A percentile compares a stretch with the other conserved stretches of the same genome.
These are phyloP conservation scores for Spathaspora sp. DNA, from an alignment of 1,139 yeast species.

Conservation along the genomic window DNA sequence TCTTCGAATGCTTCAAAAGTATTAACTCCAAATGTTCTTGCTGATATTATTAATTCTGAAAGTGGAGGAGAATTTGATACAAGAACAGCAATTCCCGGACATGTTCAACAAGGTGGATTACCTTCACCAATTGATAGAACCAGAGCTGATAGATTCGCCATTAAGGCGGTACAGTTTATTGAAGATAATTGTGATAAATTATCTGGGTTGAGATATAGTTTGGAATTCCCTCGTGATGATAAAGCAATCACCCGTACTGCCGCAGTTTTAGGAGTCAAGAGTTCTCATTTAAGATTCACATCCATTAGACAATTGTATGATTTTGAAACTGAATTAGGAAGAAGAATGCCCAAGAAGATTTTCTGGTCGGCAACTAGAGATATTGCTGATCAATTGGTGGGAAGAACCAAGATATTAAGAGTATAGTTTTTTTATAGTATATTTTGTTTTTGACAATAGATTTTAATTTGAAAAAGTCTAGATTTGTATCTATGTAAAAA, in stretches of 20 bases:
- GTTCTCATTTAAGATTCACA: conserved; percentile 73
- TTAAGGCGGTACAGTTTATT: conserved; percentile 82
- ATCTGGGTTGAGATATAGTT: conserved; percentile 23
- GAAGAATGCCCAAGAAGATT: conserved; percentile 85
- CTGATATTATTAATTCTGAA: conserved; percentile 79
- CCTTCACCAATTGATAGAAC: conserved; percentile 96
- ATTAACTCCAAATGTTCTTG: conserved; percentile 76
- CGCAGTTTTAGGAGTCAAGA: conserved; percentile 80
- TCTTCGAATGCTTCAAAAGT: conserved; percentile 84
- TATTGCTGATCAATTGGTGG: conserved; percentile 83
- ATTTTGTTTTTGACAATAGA: conserved; percentile 1
- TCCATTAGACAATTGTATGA: conserved; percentile 77
- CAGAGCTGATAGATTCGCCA: conserved; percentile 86
- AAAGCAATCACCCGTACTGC: conserved; percentile 57
- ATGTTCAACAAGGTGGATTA: conserved; percentile 95
- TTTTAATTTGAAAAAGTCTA: conserved; percentile 14
- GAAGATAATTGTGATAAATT: conserved; percentile 46
- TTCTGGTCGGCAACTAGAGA: conserved; percentile 79
- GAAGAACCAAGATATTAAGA: conserved; percentile 47
- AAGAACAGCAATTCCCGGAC: conserved; percentile 96
- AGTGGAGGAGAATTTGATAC: conserved; percentile 79
- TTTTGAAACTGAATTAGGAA: conserved; percentile 74
- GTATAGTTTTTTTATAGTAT: conserved; percentile 3
- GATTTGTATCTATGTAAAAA: no score
- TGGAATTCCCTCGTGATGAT: conserved; percentile 36